Conservation (phyloP, 1,284 basidiomycete genomes). For the Ganoderma lingzhi region DNA sequence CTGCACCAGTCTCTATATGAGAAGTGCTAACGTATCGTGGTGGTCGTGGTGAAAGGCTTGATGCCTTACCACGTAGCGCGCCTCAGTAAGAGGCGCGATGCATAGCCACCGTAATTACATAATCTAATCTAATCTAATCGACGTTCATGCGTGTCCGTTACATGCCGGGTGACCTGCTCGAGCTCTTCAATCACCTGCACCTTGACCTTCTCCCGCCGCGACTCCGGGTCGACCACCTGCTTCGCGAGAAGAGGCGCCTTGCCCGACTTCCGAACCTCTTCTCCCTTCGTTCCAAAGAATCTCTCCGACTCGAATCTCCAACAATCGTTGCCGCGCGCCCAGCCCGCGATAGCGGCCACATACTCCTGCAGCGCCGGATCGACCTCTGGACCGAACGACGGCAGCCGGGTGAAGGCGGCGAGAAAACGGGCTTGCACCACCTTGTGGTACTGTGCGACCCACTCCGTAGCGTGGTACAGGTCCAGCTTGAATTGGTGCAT, state of each 20-base stretch:
- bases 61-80: too few species aligned
- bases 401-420: slow-evolving; percentile 31
- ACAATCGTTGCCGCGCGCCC: slow-evolving; percentile 42
- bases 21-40: too few species aligned
- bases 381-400: slow-evolving; percentile 18
- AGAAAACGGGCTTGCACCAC: slow-evolving; percentile 39
- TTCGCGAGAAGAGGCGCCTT: slow-evolving; percentile 19
- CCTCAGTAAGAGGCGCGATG: too few species aligned
- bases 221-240: background rate
- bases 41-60: too few species aligned
- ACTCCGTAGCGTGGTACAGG: slow-evolving; percentile 44
- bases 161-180: too few species aligned
- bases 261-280: slow-evolving; percentile 27
- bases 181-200: background rate
- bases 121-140: too few species aligned
- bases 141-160: too few species aligned
- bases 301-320: slow-evolving; percentile 46
- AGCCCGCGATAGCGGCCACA: slow-evolving; percentile 38
- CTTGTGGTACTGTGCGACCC: slow-evolving; percentile 40
- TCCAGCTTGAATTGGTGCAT: slow-evolving; percentile 39
- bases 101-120: too few species aligned
- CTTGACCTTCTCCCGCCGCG: background rate
- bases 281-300: slow-evolving; percentile 44
- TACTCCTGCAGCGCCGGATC: slow-evolving; percentile 35
- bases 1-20: too few species aligned